Base-by-base conservation (phyloP, 2,329 filamentous ascomycete genomes). In the Arthroderma sp. region DNA sequence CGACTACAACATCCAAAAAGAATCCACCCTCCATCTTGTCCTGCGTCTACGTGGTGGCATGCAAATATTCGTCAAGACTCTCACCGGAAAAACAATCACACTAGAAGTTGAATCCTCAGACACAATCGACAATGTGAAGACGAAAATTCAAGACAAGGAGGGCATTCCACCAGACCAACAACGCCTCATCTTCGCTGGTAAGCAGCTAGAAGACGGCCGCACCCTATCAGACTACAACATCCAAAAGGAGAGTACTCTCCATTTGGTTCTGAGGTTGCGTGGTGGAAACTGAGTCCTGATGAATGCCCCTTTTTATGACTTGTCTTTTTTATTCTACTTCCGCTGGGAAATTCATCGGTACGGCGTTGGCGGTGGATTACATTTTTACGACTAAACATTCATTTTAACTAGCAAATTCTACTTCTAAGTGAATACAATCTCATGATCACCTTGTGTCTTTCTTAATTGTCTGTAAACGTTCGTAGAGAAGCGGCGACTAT, bases 1-100 rank as follows among this genome's bases (percentile, higher is more conserved):
- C 50, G 87, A 94, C 65, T 94, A 94, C 77, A 94, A 94, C 71
- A 94, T 94, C 43, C 87, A 94, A 68, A 94, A 94, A 73, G 86
- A 94, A 63, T 83, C 77, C 0, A 93, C 85, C 1, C 80, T 93
- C 1, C 86, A 91, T 59, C 70, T 91, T 41, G 86, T 91, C 49
- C 82, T 93, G 42, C 84, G 86, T 65, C 83, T 91, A 4, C 85
- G 85, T 68, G 85, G 86, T 72, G 86, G 86, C 65, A 77, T 75
- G 71, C 72, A 75, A 50, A 75, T 73, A 42, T 73, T 73, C 52
- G 70, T 74, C 34, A 75, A 75, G 65, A 75, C 69, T 3, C 66
- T 78, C 30, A 78, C 74, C 6, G 88, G 88, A 50, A 95, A 95
- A 74, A 95, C 88, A 0, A 94, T 95, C 55, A 95, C 88, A 0